Percentiles rank a stretch among this genome's conserved stretches.
Evolutionary conservation across 257 asterid species (phyloP).

Genomic region (Fraxinus excelsior): DNA sequence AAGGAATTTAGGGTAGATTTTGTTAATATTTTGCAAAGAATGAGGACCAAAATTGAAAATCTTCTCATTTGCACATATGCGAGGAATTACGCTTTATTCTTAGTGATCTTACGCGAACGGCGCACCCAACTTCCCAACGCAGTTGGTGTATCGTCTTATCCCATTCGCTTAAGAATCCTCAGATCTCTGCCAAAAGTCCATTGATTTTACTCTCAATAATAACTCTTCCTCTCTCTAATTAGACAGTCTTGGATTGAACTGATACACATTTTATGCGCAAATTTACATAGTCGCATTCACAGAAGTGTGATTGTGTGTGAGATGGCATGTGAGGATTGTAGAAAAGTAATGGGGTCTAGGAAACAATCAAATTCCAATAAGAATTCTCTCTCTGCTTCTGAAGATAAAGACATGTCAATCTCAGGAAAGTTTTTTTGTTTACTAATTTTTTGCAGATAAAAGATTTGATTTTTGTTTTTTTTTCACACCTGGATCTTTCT

Average conservation of each 20-base stretch:
- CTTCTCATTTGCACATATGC: not conserved
- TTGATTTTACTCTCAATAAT: slow-evolving; percentile 12
- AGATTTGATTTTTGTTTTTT: slow-evolving; percentile 10
- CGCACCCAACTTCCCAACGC: slow-evolving; percentile 13
- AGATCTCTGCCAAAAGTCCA: slow-evolving; percentile 31
- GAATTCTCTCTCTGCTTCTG: slow-evolving; percentile 10
- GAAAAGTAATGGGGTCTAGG: slow-evolving; percentile 35
- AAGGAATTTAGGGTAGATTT: too few relatives aligned
- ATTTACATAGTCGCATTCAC: slow-evolving; percentile 8
- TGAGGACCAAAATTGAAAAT: too few relatives aligned
- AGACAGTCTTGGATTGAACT: slow-evolving; percentile 15
- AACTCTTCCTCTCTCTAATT: slow-evolving; percentile 19
- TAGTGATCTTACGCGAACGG: not conserved
- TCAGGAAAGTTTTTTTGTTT: slow-evolving; percentile 33
- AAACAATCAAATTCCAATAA: slow-evolving; percentile 31
- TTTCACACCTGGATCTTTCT: not conserved
- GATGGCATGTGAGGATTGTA: slow-evolving; percentile 27
- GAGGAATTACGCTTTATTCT: not conserved
- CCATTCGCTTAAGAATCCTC: slow-evolving; percentile 21
- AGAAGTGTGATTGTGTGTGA: slow-evolving; percentile 19
- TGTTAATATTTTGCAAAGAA: too few relatives aligned
- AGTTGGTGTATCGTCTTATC: slow-evolving; percentile 10
- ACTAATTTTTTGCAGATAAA: not conserved
- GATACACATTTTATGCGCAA: not conserved
- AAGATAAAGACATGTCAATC: slow-evolving; percentile 32